A percentile compares a stretch with the other conserved stretches of the same genome.
phyloP scores from a whole-genome alignment of 83 land plant genomes.

The Thuja plicata region DNA sequence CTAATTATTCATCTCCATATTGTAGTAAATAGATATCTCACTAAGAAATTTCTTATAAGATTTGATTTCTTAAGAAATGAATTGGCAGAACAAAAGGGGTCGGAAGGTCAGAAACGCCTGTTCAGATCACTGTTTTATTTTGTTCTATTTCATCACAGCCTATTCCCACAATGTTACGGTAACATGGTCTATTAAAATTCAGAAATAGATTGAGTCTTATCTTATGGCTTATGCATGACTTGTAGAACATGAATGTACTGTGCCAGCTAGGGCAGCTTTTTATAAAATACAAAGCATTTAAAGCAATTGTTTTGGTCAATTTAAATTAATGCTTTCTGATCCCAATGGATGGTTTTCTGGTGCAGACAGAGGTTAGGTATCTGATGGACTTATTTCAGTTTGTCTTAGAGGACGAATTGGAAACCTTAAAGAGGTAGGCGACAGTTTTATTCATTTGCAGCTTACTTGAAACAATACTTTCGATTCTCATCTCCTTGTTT shows the following conservation, averaged over 20 bases:
- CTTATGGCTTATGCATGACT: slow-evolving; percentile 4
- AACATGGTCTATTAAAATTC: not conserved
- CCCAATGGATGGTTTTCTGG: slow-evolving; percentile 7
- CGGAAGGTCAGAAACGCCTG: not conserved
- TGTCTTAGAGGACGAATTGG: slow-evolving; percentile 33
- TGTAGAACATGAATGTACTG: not conserved
- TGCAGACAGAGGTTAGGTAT: slow-evolving; percentile 45
- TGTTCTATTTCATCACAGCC: not conserved
- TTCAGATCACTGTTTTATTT: not conserved
- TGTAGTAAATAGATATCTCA: not conserved
- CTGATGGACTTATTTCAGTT: slow-evolving; percentile 50
- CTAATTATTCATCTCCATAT: not conserved
- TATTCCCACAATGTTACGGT: not conserved
- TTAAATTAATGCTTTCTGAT: not conserved
- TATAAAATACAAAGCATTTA: not conserved
- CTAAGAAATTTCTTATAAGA: not conserved
- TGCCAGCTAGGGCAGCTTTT: not conserved
- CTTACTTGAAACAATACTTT: not conserved
- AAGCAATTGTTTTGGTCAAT: not conserved
- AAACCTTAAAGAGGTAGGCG: slow-evolving; percentile 35
- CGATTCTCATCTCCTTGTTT: not conserved
- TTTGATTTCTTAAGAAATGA: not conserved
- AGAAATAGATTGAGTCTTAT: not conserved
- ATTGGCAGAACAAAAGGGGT: not conserved
- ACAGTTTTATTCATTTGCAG: not conserved